Evolutionary conservation across 2,329 filamentous ascomycete genomes (phyloP).

Genomic region (Sodiomyces alkalinus): DNA sequence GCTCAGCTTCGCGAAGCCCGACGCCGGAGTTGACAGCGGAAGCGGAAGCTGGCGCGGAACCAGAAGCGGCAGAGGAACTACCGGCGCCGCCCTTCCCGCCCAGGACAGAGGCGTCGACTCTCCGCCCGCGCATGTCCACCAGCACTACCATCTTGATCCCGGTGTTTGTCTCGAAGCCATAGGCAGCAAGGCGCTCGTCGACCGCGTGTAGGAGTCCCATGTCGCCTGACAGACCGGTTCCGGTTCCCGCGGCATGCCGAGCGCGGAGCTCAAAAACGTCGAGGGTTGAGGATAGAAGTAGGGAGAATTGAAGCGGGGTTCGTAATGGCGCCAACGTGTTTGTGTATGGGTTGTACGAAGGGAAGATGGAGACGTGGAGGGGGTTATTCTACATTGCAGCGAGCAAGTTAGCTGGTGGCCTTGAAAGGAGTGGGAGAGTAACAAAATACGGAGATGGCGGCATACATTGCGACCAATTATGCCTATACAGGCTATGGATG

Average conservation of each 20-base stretch:
- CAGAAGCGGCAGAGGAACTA: constrained; percentile 10
- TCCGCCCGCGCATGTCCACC: constrained; percentile 73
- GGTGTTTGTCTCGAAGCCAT: constrained; percentile 94
- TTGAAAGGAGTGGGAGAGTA: constrained; percentile 1
- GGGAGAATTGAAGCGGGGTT: constrained; percentile 75
- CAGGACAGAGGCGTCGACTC: constrained; percentile 18
- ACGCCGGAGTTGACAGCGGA: too few species aligned
- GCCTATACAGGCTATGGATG: constrained; percentile 84
- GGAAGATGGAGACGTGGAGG: constrained; percentile 83
- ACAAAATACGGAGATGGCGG: too few species aligned
- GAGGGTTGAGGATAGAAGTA: constrained; percentile 78
- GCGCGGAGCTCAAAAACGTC: constrained; percentile 86
- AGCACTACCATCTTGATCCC: constrained; percentile 82
- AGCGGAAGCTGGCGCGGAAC: too few species aligned
- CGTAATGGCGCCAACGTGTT: constrained; percentile 41
- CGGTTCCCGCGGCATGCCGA: constrained; percentile 41
- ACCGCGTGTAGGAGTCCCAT: constrained; percentile 84
- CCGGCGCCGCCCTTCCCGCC: constrained; percentile 12
- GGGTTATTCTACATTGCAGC: constrained; percentile 69
- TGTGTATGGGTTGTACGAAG: constrained; percentile 47
- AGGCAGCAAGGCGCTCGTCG: constrained; percentile 83
- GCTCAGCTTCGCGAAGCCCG: constrained; percentile 69
- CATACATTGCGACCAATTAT: constrained; percentile 81
- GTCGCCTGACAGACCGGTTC: constrained; percentile 54
- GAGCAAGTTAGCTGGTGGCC: constrained; percentile 4